These are phyloP conservation scores for Umbelopsis isabellina DNA, from an alignment of 192 early-diverging fungal genomes.

Conservation along the genomic window DNA sequence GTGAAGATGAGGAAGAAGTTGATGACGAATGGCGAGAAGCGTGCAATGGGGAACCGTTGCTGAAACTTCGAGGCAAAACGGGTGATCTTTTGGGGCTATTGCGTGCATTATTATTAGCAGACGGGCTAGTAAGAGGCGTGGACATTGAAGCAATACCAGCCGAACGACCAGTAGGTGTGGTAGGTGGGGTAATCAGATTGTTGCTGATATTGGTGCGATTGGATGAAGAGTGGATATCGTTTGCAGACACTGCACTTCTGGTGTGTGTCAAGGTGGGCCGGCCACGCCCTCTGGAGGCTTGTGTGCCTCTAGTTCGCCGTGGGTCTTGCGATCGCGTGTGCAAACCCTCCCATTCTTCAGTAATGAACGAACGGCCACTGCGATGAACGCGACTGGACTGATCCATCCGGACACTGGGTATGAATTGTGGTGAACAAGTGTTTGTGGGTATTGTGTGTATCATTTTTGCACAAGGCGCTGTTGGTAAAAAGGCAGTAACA, in stretches of 20 bases:
- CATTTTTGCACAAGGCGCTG: neutral
- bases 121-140: constrained; percentile 6
- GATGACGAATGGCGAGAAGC: constrained; percentile 20
- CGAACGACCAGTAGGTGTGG: constrained; percentile 6
- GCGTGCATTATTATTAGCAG: neutral
- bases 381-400: constrained; percentile 23
- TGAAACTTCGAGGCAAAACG: constrained; percentile 21
- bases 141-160: neutral
- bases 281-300: constrained; percentile 15
- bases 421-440: constrained; percentile 11
- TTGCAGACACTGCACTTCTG: constrained; percentile 12
- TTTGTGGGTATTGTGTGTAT: constrained; percentile 4
- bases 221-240: neutral
- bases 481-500: constrained; percentile 15
- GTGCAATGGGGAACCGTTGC: constrained; percentile 15
- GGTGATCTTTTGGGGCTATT: constrained; percentile 17
- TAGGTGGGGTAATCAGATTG: constrained; percentile 14
- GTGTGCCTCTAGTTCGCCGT: constrained; percentile 18
- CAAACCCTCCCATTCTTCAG: constrained; percentile 23
- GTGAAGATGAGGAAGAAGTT: constrained; percentile 17
- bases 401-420: constrained; percentile 20
- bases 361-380: constrained; percentile 22
- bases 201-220: constrained; percentile 17
- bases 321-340: constrained; percentile 19
- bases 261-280: constrained; percentile 3